Conservation (phyloP, 108 stramenopile genomes). For the Skeletonema menzelii region DNA sequence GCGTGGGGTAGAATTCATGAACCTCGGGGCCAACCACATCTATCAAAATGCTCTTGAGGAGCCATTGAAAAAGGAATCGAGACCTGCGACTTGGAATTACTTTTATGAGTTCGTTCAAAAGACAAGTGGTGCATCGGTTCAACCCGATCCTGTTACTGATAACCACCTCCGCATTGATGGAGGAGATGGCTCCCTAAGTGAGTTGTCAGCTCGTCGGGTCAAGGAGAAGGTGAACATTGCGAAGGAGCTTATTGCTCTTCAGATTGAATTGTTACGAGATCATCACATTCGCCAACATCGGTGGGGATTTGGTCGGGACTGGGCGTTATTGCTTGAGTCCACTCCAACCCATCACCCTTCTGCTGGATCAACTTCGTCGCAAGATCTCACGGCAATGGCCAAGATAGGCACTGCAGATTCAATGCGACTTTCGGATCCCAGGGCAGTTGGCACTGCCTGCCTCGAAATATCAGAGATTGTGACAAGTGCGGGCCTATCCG, state of each 20-base stretch:
- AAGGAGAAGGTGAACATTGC: constrained; percentile 61
- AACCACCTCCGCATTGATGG: constrained; percentile 79
- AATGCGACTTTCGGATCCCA: constrained; percentile 47
- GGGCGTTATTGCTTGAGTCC: constrained; percentile 58
- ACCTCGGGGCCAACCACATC: constrained; percentile 70
- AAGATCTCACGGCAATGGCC: constrained; percentile 16
- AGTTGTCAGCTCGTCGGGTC: constrained; percentile 18
- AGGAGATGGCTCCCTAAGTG: constrained; percentile 24
- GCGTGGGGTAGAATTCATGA: constrained; percentile 71
- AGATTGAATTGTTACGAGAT: constrained; percentile 81
- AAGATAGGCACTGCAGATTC: constrained; percentile 18
- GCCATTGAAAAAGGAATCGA: constrained; percentile 35
- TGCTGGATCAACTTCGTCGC: constrained; percentile 11
- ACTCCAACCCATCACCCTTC: constrained; percentile 5
- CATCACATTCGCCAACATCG: constrained; percentile 65
- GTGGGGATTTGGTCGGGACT: constrained; percentile 88
- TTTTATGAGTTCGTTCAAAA: constrained; percentile 77
- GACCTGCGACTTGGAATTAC: constrained; percentile 19
- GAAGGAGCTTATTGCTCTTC: constrained; percentile 72
- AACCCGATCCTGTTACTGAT: constrained; percentile 69
- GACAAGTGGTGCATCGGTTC: constrained; percentile 57
- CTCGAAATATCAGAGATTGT: constrained; percentile 79
- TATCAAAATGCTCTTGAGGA: constrained; percentile 63
- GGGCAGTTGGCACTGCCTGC: constrained; percentile 55
- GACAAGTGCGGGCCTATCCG: constrained; percentile 38